Base-by-base conservation (phyloP, 2,329 filamentous ascomycete species). In the Apiospora koreana region DNA sequence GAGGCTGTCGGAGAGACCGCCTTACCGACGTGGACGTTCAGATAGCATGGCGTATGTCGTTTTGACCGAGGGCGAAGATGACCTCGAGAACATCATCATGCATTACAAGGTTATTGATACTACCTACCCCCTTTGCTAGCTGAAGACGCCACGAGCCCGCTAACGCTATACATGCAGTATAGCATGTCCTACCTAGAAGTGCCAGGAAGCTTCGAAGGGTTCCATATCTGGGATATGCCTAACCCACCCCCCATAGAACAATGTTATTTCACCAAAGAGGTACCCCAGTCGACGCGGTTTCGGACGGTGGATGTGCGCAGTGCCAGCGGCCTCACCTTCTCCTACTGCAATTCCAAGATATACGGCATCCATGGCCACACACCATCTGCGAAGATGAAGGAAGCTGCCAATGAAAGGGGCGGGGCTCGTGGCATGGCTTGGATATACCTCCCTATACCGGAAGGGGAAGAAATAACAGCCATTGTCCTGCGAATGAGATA, bases 181-280 rank as follows among this genome's bases (percentile, higher is more conserved):
- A 35, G 43, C 48, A 42, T 65, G 41, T 14, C 65, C 28, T 21
- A 28, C 58, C 41, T 69, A 42, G n/a, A 35, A 23, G 1, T 43
- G 2, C 54, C 68, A 10, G 38, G 43, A 3, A 8, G 38, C 9
- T 42, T 69, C n/a, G 14, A 18, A 18, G 28, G 43, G 8, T 69
- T 65, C 42, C 23, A 69, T 28, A 69, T 69, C 18, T 69, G 68
- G 68, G 68, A 69, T 42, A 35, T 69, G 42, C 42, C 54, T 8
- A 45, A 65, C 28, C 68, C 54, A 65, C 68, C 58, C n/a, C 64
- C n/a, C 25, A 2, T 66, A 35, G 43, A 45, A 9, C 41, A 35
- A 41, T 41, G 25, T 9, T 23, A 16, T 14, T 38, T 69, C 9
- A 8, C 28, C 25, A 12, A 16, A 16, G 12, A 14, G 12, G 12